These are phyloP conservation scores for Phytophthora citrophthora DNA, from an alignment of 352 stramenopile species.

Conservation along the genomic window DNA sequence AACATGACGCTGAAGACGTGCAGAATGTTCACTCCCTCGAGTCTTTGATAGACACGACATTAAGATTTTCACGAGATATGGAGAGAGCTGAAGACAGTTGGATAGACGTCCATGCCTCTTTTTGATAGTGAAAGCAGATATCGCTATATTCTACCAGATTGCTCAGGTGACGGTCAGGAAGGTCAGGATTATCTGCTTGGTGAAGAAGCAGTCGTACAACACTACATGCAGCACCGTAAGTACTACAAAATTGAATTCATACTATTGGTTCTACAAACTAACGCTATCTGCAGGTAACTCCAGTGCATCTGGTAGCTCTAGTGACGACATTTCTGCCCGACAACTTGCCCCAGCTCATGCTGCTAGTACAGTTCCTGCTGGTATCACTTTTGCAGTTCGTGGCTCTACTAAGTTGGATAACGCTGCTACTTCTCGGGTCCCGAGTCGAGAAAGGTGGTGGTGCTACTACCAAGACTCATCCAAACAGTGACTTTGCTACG, in stretches of 20 bases:
- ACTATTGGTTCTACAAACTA: too few relatives aligned
- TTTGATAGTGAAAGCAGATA: neutral
- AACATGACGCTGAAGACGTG: neutral
- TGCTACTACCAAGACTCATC: too few relatives aligned
- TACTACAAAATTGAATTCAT: neutral
- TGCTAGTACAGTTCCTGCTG: too few relatives aligned
- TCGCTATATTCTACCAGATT: slow-evolving; percentile 8
- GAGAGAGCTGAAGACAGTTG: slow-evolving; percentile 10
- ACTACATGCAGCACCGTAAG: neutral
- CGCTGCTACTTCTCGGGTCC: too few relatives aligned
- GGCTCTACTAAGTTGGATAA: too few relatives aligned
- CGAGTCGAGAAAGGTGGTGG: too few relatives aligned
- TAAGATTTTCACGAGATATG: slow-evolving; percentile 12
- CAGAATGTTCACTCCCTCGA: neutral
- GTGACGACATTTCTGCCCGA: too few relatives aligned
- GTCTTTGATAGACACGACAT: neutral
- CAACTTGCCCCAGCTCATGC: too few relatives aligned
- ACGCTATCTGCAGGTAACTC: too few relatives aligned
- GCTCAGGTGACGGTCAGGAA: neutral
- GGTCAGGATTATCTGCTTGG: slow-evolving; percentile 13
- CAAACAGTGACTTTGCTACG: too few relatives aligned
- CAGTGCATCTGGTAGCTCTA: too few relatives aligned
- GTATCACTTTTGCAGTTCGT: too few relatives aligned
- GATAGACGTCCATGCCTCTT: slow-evolving; percentile 2
- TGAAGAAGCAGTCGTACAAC: neutral